These are phyloP conservation scores for Polyporus arcularius DNA, from an alignment of 768 basidiomycete genomes.

Conservation along the genomic window DNA sequence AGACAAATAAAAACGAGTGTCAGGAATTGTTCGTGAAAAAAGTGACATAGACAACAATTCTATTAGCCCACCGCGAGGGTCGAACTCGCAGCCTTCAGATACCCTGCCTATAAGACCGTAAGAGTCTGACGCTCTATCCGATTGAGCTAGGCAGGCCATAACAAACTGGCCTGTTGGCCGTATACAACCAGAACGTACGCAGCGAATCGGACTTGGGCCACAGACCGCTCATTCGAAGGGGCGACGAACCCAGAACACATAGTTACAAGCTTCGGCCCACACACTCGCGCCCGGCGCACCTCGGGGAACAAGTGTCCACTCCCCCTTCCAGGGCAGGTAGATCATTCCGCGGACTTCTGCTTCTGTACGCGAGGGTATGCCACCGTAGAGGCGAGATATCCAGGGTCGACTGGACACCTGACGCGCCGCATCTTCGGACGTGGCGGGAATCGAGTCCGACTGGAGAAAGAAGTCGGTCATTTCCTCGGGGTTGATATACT, in stretches of 20 bases:
- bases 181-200: no score
- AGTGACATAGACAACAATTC: no score
- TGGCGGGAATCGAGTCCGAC: not conserved
- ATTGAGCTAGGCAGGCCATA: conserved; percentile 62
- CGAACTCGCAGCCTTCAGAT: conserved; percentile 64
- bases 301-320: conserved; percentile 71
- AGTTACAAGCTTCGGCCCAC: conserved; percentile 62
- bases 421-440: not conserved
- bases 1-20: no score
- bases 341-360: conserved; percentile 81
- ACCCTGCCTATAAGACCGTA: conserved; percentile 25
- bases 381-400: conserved; percentile 56
- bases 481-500: conserved; percentile 87
- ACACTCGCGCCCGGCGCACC: conserved; percentile 38
- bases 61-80: conserved; percentile 62
- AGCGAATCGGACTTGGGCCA: no score
- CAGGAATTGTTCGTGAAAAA: no score
- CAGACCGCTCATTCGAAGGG: conserved; percentile 36
- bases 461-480: conserved; percentile 79
- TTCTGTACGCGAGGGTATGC: conserved; percentile 59
- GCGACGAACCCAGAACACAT: conserved; percentile 86
- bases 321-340: conserved; percentile 69
- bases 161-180: no score
- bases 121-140: conserved; percentile 69
- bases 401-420: conserved; percentile 40